phyloP scores from a whole-genome alignment of 2,329 filamentous ascomycete genomes.

The Geosmithia flava region DNA sequence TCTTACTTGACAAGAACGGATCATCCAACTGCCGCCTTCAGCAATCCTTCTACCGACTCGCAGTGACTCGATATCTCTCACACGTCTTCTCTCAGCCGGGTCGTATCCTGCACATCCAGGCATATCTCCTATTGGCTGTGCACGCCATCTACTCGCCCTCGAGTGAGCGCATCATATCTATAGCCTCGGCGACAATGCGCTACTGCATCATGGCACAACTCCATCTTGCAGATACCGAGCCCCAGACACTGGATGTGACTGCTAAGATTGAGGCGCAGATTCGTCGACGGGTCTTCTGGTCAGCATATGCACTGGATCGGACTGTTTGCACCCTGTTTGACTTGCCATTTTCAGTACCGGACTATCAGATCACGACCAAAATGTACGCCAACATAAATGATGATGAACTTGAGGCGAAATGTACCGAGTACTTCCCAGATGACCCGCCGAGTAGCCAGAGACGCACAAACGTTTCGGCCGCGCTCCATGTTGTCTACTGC shows the following conservation, averaged over 20 bases:
- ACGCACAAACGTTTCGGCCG: constrained; percentile 11
- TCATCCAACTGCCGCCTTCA: constrained; percentile 5
- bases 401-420: constrained; percentile 6
- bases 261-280: constrained; percentile 8
- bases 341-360: constrained; percentile 12
- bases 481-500: constrained; percentile 13
- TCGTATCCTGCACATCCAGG: constrained; percentile 7
- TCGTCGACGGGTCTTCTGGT: constrained; percentile 16
- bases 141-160: constrained; percentile 14
- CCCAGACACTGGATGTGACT: neutral
- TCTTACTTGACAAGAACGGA: constrained; percentile 7
- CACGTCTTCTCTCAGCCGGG: constrained; percentile 8
- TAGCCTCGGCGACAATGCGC: constrained; percentile 13
- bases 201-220: constrained; percentile 14
- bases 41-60: constrained; percentile 8
- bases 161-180: constrained; percentile 11
- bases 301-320: constrained; percentile 14
- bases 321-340: constrained; percentile 12
- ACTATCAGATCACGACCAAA: constrained; percentile 13
- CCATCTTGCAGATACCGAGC: constrained; percentile 11
- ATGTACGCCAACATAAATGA: constrained; percentile 14
- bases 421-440: constrained; percentile 3
- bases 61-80: constrained; percentile 6
- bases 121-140: constrained; percentile 10
- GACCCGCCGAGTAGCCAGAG: constrained; percentile 4